phyloP scores from a whole-genome alignment of 2,329 filamentous ascomycete species.

The Diaporthe destruens region DNA sequence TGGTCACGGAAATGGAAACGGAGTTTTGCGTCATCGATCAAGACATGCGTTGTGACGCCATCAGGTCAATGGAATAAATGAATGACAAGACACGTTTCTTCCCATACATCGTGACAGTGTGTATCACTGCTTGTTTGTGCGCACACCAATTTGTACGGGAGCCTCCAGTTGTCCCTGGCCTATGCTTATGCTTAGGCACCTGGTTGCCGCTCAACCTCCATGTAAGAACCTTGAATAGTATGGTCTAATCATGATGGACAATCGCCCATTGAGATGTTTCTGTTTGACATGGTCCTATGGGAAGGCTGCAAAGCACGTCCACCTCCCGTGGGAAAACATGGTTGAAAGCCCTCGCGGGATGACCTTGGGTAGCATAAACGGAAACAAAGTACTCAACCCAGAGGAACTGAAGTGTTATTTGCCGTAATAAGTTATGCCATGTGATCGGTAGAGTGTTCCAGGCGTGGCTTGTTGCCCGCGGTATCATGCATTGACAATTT shows the following conservation, averaged over 20 bases:
- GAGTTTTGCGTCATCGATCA: constrained; percentile 42
- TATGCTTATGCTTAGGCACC: neutral
- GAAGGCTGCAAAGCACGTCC: neutral
- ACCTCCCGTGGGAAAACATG: neutral
- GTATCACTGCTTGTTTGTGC: neutral
- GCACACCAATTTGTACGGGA: neutral
- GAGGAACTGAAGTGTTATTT: neutral
- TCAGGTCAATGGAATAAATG: constrained; percentile 42
- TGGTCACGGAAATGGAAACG: constrained; percentile 42
- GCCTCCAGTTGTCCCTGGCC: neutral
- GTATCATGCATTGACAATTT: constrained; percentile 41
- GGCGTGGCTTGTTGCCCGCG: neutral
- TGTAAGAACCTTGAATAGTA: no score
- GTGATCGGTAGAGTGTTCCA: neutral
- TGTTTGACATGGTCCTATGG: neutral
- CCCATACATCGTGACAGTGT: constrained; percentile 18
- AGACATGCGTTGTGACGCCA: constrained; percentile 39
- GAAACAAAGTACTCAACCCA: neutral
- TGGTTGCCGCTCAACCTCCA: neutral
- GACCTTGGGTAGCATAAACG: neutral
- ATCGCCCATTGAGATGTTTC: no score
- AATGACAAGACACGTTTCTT: constrained; percentile 43
- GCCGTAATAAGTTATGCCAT: neutral
- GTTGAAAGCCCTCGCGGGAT: neutral
- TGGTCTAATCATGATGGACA: no score